Conservation (phyloP, 352 stramenopile genomes). For the Phytopythium aichiense region DNA sequence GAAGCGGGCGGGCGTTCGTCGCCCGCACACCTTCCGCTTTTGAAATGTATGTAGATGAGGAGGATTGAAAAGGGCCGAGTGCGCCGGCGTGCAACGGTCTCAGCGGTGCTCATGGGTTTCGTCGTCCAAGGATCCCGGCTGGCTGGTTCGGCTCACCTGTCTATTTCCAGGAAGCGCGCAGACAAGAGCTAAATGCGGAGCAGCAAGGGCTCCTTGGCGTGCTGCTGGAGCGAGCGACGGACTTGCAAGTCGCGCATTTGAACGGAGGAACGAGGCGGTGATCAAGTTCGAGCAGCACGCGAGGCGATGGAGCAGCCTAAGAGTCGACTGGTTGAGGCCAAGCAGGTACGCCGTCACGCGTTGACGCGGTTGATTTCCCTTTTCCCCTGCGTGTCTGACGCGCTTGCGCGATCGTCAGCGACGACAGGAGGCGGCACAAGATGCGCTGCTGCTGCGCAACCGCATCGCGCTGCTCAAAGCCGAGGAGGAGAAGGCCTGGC, state of each 20-base stretch:
- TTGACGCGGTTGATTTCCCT: not conserved
- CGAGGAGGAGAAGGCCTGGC: conserved; percentile 80
- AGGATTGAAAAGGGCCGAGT: not conserved
- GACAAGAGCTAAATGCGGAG: not conserved
- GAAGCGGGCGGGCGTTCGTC: not conserved
- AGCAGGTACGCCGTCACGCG: conserved; percentile 38
- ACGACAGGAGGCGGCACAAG: conserved; percentile 71
- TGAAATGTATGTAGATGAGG: conserved; percentile 5
- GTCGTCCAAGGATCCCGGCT: not conserved
- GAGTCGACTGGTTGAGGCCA: conserved; percentile 73
- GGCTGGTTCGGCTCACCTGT: conserved; percentile 1
- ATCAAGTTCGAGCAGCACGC: not conserved
- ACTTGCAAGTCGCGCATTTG: not conserved
- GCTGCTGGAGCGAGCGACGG: not conserved
- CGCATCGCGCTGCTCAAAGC: conserved; percentile 77
- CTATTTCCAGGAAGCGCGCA: not conserved
- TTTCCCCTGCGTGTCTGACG: not conserved
- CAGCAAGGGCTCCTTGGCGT: not conserved
- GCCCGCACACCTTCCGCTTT: not conserved
- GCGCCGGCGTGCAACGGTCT: not conserved
- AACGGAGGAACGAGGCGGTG: not conserved
- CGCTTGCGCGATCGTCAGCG: conserved; percentile 19
- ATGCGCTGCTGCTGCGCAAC: conserved; percentile 73
- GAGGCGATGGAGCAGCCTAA: conserved; percentile 46
- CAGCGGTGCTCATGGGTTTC: not conserved